A percentile compares a stretch with the other conserved stretches of the same genome.
phyloP scores from a whole-genome alignment of 306 rosid species.

The Albizia julibrissin region DNA sequence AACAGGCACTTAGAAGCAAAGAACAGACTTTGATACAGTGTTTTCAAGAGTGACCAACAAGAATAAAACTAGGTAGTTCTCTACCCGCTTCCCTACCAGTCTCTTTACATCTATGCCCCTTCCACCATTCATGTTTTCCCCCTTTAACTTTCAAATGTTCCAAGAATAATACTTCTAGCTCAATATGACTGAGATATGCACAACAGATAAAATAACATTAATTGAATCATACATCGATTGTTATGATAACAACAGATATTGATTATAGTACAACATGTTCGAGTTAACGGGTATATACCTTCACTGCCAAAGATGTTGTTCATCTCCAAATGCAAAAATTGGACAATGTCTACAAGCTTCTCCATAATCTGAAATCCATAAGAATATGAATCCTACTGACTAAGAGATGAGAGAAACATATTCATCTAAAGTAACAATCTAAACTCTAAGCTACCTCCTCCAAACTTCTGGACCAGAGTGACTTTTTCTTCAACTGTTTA shows the following conservation, averaged over 20 bases:
- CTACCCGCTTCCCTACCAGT: background rate
- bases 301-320: constrained; percentile 53
- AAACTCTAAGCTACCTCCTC: constrained; percentile 71
- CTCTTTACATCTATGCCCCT: background rate
- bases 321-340: constrained; percentile 75
- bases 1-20: background rate
- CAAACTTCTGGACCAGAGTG: constrained; percentile 84
- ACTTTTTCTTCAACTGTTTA: constrained; percentile 72
- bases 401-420: constrained; percentile 28
- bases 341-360: constrained; percentile 83
- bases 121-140: background rate
- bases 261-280: background rate
- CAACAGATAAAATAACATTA: constrained; percentile 20
- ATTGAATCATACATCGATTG: background rate
- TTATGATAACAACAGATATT: background rate
- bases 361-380: constrained; percentile 74
- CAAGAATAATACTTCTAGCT: constrained; percentile 4
- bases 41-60: constrained; percentile 18
- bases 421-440: constrained; percentile 30
- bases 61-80: constrained; percentile 17
- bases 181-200: constrained; percentile 13
- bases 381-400: constrained; percentile 21
- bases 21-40: constrained; percentile 18
- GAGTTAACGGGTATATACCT: constrained; percentile 48
- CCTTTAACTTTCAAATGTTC: constrained; percentile 7